Evolutionary conservation across 2,329 filamentous ascomycete species (phyloP), one percentile per base, ranked within the genome.

Genomic region (Leptographium galeiforme): DNA sequence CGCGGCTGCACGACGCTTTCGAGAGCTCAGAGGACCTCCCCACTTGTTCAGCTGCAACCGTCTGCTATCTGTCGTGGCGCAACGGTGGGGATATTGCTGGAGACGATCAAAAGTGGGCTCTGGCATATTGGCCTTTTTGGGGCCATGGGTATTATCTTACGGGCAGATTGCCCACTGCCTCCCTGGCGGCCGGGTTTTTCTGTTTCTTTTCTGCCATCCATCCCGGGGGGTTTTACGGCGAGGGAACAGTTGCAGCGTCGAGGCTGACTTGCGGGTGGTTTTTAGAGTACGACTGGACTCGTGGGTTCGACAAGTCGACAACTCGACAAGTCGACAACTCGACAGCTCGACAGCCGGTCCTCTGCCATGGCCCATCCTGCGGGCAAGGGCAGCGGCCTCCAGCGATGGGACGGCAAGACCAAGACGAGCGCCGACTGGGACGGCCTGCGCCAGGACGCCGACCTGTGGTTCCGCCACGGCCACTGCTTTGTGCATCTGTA

Each of bases 401-500:
- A 69, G 63, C 68, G 72, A 57, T 78, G 75, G 73, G 74, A 78
- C 57, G 76, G 76, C 51, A 68, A 68, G 34, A 68, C 72, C 16
- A 69, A 68, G 57, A 67, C 68, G 1, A 70, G 64, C 52, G 60
- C 63, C 14, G 60, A 66, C 16, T 79, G 76, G 76, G 70, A 78
- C 52, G 67, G 64, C 38, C 59, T 77, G 43, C 68, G 68, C 60
- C 70, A 69, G 85, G 86, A 90, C 59, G 71, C 77, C 2, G 85
- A 89, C 58, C 70, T 91, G 3, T 90, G 82, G 82, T 73, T 75
- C 56, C 71, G 75, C 12, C 68, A 81, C 57, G 85, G 82, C 14
- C 80, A 89, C 62, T 89, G 85, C 60, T 72, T 81, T 16, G 74
- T 90, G 1, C 75, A 89, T 64, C 71, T 90, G 0, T 82, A 87